Evolutionary conservation across 805 yeast genomes (phyloP).

Genomic region (Saturnispora galanensis): DNA sequence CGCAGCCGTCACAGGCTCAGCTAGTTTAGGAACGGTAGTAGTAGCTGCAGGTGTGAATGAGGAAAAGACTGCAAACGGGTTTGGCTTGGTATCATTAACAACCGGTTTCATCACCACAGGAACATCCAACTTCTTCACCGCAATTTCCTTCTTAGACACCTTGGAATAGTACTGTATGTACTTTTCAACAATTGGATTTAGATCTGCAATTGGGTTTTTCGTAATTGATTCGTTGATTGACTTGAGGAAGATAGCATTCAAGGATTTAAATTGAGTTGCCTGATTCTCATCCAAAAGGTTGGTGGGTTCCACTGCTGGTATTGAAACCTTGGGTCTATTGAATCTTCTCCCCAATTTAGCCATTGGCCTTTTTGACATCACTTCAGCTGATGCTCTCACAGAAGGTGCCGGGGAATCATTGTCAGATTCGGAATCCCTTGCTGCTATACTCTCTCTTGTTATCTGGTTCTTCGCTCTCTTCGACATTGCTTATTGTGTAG

Average conservation of each 20-base stretch:
- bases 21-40: background rate
- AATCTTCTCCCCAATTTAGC: slow-evolving; percentile 24
- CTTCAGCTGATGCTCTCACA: slow-evolving; percentile 46
- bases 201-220: slow-evolving; percentile 43
- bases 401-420: slow-evolving; percentile 32
- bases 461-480: slow-evolving; percentile 64
- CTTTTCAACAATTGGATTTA: slow-evolving; percentile 45
- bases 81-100: slow-evolving; percentile 10
- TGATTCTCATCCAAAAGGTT: slow-evolving; percentile 20
- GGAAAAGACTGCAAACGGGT: slow-evolving; percentile 11
- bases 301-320: background rate
- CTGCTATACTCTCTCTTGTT: slow-evolving; percentile 27
- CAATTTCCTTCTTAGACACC: slow-evolving; percentile 23
- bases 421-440: slow-evolving; percentile 18
- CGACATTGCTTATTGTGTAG: slow-evolving; percentile 5
- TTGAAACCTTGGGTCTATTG: background rate
- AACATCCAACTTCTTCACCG: slow-evolving; percentile 18
- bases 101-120: slow-evolving; percentile 18
- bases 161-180: slow-evolving; percentile 44
- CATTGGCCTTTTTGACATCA: slow-evolving; percentile 61
- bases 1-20: background rate
- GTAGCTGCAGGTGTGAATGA: background rate
- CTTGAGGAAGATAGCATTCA: slow-evolving; percentile 50
- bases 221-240: slow-evolving; percentile 34
- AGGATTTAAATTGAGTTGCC: slow-evolving; percentile 47